Evolutionary conservation across 768 basidiomycete species (phyloP), one percentile per base, ranked within the genome.

Genomic region (Roridomyces roridus): DNA sequence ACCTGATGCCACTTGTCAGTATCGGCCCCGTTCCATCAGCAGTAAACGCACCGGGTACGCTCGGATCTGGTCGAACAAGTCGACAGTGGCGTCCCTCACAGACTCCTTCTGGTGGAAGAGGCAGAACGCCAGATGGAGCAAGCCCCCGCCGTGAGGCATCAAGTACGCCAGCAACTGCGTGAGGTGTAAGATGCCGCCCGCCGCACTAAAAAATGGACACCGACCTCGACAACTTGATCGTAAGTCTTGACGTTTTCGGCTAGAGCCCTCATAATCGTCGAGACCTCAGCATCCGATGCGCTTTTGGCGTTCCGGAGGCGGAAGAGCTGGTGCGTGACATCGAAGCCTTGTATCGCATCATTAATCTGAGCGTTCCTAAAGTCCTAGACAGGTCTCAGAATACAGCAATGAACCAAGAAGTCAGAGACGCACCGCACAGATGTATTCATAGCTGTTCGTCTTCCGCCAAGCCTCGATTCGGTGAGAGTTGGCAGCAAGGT

Each of bases 381-480:
- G 67, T 95, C 91, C 93, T 96, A 52, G 37, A 62, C 21, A 29
- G 48, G 41, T 44, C 41, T 42, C 47, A 64, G 18, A 34, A 61
- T 25, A 44, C 42, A 18, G 28, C 31, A 23, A 36, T 9, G 15
- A 14, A 24, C 31, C 14, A 28, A 25, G 15, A 14, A 51, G 21
- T 40, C 23, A 51, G 31, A n/a, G 3, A 68, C 51, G 26, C 62
- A 96, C 96, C 72, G 76, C 73, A 51, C 86, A 80, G 64, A 78
- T 89, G 58, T 91, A 83, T 51, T 84, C 80, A 71, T 98, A 97
- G 50, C 84, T 87, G 60, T 84, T 85, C 5, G 92, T 96, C 67
- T 83, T 83, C 59, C 91, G 78, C 96, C 96, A 99, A 8, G 89
- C 96, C 67, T 98, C 97, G 35, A 98, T 94, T 31, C 96, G 84